Base-by-base conservation (phyloP, 1,284 basidiomycete species). In the Tilletia indica region DNA sequence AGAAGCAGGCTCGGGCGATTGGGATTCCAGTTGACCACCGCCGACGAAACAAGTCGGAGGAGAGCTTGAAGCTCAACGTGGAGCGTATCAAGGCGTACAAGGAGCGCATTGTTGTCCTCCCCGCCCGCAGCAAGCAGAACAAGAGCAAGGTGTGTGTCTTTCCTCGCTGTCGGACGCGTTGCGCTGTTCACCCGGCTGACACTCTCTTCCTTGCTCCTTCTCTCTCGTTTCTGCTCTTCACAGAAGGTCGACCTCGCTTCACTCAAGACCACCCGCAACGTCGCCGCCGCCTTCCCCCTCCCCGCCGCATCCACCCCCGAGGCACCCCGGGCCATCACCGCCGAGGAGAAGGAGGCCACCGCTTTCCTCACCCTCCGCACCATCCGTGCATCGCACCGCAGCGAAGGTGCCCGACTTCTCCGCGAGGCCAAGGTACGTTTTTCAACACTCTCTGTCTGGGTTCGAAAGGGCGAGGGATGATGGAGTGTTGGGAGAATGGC, bases 1-100 rank as follows among this genome's bases (percentile, higher is more conserved):
- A 90, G 87, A 98, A 97, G 88, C 91, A 94, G 87, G 97, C 97
- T 58, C 90, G 91, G 76, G 90, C 92, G 82, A 87, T 99, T 82
- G 96, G 96, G 76, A 93, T 99, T 83, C 91, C 93, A 77, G 94
- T 98, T 79, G 96, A 99, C 87, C 94, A 97, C 89, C 90, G 96
- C 86, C 91, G 97, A 88, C 90, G 94, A 86, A 97, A 97, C 89
- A 81, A 94, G 87, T 94, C 92, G 85, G 96, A 97, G 88, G 96
- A 99, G 90, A 93, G 93, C 85, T 94, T 97, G 87, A 89, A 91
- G 84, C 85, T 97, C 85, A 99, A 99, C 87, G 92, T 97, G 72
- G 93, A 96, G 87, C 89, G 96, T 84, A 88, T 99, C 86, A 90
- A 93, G 87, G 92, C 92, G 67, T 99, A 99, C 92, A 93, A 93